Percentiles rank a stretch among this genome's conserved stretches.
phyloP scores from a whole-genome alignment of 306 rosid genomes.

The Cicer judaicum region DNA sequence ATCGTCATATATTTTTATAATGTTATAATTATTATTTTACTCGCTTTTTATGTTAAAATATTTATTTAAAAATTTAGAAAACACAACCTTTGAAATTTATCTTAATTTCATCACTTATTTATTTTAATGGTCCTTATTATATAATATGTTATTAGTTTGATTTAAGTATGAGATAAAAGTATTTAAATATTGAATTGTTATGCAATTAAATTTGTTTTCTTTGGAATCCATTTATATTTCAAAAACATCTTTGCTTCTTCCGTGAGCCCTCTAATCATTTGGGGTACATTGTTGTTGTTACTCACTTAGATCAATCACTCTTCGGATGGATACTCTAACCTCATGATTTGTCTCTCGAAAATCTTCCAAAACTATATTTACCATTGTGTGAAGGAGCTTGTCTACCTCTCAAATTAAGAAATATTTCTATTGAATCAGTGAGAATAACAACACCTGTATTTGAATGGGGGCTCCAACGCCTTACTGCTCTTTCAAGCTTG shows the following conservation, averaged over 20 bases:
- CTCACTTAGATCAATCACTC: neutral
- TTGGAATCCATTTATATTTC: constrained; percentile 9
- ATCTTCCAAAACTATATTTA: neutral
- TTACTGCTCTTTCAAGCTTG: neutral
- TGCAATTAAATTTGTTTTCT: too few species aligned
- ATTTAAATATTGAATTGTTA: too few species aligned
- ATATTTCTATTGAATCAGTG: accelerated
- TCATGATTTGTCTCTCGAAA: accelerated
- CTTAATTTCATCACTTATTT: too few species aligned
- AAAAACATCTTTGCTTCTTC: neutral
- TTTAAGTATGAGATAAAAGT: too few species aligned
- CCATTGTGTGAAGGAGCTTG: neutral
- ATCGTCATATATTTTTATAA: too few species aligned
- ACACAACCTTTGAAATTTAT: too few species aligned
- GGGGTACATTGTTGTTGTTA: accelerated
- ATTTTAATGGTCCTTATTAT: too few species aligned
- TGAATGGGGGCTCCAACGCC: neutral
- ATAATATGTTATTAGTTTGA: too few species aligned
- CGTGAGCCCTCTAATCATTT: neutral
- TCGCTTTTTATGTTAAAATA: too few species aligned
- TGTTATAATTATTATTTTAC: too few species aligned
- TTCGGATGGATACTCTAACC: neutral
- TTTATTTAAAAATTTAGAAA: too few species aligned
- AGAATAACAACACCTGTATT: neutral
- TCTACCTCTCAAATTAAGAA: constrained; percentile 16